Evolutionary conservation across 2,329 filamentous ascomycete species (phyloP), one percentile per base, ranked within the genome.

Genomic region (Aspergillus quadrilineatus): DNA sequence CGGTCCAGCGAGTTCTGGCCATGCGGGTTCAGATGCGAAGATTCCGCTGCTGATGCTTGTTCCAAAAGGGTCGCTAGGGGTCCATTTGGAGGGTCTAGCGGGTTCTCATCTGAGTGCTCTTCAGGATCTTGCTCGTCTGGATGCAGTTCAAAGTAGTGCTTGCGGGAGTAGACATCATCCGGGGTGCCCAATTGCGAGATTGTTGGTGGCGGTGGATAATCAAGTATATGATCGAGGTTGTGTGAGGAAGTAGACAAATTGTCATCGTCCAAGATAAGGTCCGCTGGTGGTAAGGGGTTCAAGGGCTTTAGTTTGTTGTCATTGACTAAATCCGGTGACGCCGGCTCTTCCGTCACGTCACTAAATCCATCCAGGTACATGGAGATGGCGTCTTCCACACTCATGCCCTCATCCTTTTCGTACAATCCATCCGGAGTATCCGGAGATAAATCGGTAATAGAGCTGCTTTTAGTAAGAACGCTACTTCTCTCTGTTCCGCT

Each of bases 401-500:
- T 84, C 76, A 84, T 79, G 12, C 78, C 77, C 14, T 71, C 76
- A 43, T 80, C 77, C 60, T 73, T 68, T 4, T 82, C 81, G 54
- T 75, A 77, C 65, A 88, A 89, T 77, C 87, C 86, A 67, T 83
- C 85, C 73, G 90, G 87, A 53, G 91, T 73, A 80, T 81, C 73
- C 4, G 74, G 74, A 10, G 74, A 76, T 36, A 75, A 60, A 79
- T 94, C 75, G 76, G 80, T 88, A 52, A 87, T 80, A 1, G 89
- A 92, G 77, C 89, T 95, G 58, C 85, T 85, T 64, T 89, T 91
- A 3, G 91, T 94, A 61, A 88, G 72, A 49, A 94, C 81, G 68
- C 92, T 96, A 71, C 90, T 95, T 59, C 90, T 83, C 68, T 93
- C 90, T 1, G 90, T 95, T n/a, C 82, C 82, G 60, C 82, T 83